A percentile compares a stretch with the other conserved stretches of the same genome.
Conservation (phyloP, 179 eudicot species). For the Silene noctiflora region DNA sequence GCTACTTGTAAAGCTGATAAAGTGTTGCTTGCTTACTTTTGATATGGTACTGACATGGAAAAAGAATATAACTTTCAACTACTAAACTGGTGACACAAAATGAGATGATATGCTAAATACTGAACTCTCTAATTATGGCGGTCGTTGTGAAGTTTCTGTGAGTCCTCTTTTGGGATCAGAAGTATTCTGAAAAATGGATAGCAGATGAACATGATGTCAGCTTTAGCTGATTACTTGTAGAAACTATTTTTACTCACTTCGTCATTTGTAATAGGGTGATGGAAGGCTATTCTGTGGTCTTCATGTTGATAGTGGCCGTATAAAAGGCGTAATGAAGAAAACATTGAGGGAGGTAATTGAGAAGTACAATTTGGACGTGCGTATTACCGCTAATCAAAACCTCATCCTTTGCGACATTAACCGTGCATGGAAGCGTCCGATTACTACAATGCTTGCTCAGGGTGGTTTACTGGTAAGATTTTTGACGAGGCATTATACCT, state of each 20-base stretch:
- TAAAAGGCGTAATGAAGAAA: constrained; percentile 82
- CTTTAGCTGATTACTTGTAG: background rate
- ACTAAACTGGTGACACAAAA: background rate
- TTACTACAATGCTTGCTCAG: constrained; percentile 80
- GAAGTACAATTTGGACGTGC: constrained; percentile 86
- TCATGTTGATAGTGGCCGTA: constrained; percentile 90
- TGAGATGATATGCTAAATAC: background rate
- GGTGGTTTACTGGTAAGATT: constrained; percentile 75
- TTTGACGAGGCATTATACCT: background rate
- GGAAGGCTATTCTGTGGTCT: constrained; percentile 84
- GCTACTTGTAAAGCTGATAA: background rate
- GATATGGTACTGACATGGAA: background rate
- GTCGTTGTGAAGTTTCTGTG: background rate
- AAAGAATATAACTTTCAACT: background rate
- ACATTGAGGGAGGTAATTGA: constrained; percentile 82
- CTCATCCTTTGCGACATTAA: constrained; percentile 76
- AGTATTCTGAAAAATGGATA: background rate
- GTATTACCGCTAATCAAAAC: constrained; percentile 93
- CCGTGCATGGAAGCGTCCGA: constrained; percentile 73
- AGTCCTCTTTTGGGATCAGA: background rate
- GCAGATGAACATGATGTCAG: background rate
- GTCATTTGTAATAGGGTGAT: constrained; percentile 61
- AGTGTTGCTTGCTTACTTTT: background rate
- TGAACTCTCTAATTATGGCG: background rate
- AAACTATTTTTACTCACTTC: background rate